phyloP scores from a whole-genome alignment of 2,329 filamentous ascomycete species.

The Alternaria arborescens region DNA sequence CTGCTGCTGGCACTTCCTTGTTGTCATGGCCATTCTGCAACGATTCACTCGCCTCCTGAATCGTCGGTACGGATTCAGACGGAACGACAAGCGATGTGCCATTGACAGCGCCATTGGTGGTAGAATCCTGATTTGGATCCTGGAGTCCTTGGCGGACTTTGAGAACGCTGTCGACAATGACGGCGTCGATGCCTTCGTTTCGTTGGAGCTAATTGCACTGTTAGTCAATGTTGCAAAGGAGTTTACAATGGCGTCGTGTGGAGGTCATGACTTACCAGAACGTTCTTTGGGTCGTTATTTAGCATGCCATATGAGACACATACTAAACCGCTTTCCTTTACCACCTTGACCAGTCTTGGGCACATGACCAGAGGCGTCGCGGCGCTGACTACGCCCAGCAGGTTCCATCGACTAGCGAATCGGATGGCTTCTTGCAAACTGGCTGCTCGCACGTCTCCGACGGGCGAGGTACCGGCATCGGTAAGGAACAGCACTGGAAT shows the following conservation, averaged over 20 bases:
- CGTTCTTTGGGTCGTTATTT: slow-evolving; percentile 88
- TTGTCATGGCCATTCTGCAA: background rate
- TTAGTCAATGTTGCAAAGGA: background rate
- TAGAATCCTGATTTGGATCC: slow-evolving; percentile 28
- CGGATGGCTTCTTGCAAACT: slow-evolving; percentile 95
- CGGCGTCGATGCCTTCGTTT: slow-evolving; percentile 93
- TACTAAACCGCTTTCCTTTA: slow-evolving; percentile 92
- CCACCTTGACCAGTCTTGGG: slow-evolving; percentile 86
- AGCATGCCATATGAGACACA: slow-evolving; percentile 92
- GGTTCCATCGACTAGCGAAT: slow-evolving; percentile 93
- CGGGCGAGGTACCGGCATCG: slow-evolving; percentile 81
- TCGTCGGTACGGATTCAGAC: slow-evolving; percentile 8
- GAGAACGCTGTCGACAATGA: slow-evolving; percentile 95
- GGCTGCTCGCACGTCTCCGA: slow-evolving; percentile 88
- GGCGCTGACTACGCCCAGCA: slow-evolving; percentile 89
- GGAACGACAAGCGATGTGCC: slow-evolving; percentile 17
- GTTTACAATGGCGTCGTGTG: too few species aligned
- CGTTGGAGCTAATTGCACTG: slow-evolving; percentile 75
- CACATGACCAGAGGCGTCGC: slow-evolving; percentile 89
- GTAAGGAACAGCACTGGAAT: slow-evolving; percentile 96
- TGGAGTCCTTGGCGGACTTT: slow-evolving; percentile 92
- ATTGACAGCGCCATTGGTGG: background rate
- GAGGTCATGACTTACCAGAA: slow-evolving; percentile 69
- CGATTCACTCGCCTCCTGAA: slow-evolving; percentile 10
- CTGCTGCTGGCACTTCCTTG: background rate